phyloP scores from a whole-genome alignment of 169 alveolate genomes.

The Plasmodium yoelii region DNA sequence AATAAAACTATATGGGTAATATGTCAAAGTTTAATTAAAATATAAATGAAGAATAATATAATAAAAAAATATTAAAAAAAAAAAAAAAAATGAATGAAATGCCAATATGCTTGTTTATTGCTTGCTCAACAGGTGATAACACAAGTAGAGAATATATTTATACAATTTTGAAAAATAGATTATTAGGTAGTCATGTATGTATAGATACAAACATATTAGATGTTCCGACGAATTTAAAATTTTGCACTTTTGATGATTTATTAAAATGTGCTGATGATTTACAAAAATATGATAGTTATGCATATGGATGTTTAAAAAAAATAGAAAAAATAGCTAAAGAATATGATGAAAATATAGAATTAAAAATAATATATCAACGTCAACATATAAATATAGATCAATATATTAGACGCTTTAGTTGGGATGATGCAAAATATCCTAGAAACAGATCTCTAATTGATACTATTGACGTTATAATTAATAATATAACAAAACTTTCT shows the following conservation, averaged over 20 bases:
- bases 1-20: too few species aligned
- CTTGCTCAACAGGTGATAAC: constrained; percentile 80
- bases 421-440: constrained; percentile 94
- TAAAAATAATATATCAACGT: constrained; percentile 85
- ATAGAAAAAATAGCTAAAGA: constrained; percentile 84
- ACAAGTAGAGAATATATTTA: constrained; percentile 82
- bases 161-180: constrained; percentile 79
- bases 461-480: constrained; percentile 85
- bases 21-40: too few species aligned
- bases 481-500: constrained; percentile 85
- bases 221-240: constrained; percentile 87
- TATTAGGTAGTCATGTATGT: constrained; percentile 79
- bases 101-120: constrained; percentile 80
- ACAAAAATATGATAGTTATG: constrained; percentile 86
- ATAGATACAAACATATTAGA: constrained; percentile 84
- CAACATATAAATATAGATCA: constrained; percentile 85
- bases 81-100: constrained; percentile 42
- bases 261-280: constrained; percentile 87
- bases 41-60: too few species aligned
- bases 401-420: constrained; percentile 86
- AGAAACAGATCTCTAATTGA: constrained; percentile 87
- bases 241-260: constrained; percentile 87
- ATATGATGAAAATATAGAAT: constrained; percentile 81
- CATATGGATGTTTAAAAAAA: constrained; percentile 85
- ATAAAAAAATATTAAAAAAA: background rate